Evolutionary conservation across 345 rosid genomes (phyloP), one percentile per base, ranked within the genome.

Genomic region (Salix purpurea): DNA sequence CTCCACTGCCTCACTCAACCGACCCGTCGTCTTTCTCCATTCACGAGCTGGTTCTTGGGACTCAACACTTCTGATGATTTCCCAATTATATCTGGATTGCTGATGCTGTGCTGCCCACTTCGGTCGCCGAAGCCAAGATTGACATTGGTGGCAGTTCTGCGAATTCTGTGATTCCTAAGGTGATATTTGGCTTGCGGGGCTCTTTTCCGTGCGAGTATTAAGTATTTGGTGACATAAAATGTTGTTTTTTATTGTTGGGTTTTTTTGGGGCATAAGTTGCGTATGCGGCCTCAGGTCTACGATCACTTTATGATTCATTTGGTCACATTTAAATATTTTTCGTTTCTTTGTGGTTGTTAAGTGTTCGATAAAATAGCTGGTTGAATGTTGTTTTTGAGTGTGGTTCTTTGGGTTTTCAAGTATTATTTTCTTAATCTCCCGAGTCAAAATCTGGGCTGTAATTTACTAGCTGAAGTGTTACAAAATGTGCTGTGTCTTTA

Each of bases 51-150:
- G 83, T 92, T 23, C 88, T 96, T 23, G 97, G 99, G 1, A 93
- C 97, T 73, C 95, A 96, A 96, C 74, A 93, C 99, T 68, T 88
- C 95, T 84, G 95, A 91, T 62, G 91, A 82, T 52, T 74, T 81
- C 28, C 89, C 23, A 93, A 94, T 76, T 92, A 80, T 72, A 93
- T 96, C 60, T 86, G 94, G 91, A 76, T 94, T 61, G 99, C 98
- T 69, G 91, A 92, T 30, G 92, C 83, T 2, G 74, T 91, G 65
- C 84, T 96, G 16, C 97, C 99, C 1, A 77, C 88, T 6, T 78
- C 82, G 2, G 84, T 73, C 3, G 78, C 92, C 2, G 93, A 87
- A 69, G 70, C 86, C 11, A 81, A 84, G 24, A 19, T 83, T 69
- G 81, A 72, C 62, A 58, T 5, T 58, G 23, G 62, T 2, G 78